Conservation (phyloP, 768 basidiomycete species). For the Rhodotorula babjevae region DNA sequence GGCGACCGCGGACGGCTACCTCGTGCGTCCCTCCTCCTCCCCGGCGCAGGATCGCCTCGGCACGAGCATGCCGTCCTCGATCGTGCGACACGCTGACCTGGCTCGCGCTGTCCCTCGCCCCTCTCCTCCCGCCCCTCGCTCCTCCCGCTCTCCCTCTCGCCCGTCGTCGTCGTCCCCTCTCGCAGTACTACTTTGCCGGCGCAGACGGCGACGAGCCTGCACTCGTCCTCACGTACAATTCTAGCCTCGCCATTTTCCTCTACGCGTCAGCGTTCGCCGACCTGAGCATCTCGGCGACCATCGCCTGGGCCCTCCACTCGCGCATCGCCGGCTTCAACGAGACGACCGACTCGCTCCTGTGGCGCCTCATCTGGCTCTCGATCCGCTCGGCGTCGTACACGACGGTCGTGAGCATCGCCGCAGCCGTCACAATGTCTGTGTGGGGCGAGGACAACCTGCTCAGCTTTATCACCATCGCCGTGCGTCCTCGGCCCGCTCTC, state of each 20-base stretch:
- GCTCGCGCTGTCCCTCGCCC: no score
- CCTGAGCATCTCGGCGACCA: constrained; percentile 1
- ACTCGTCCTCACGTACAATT: background rate
- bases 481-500: background rate
- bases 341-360: constrained; percentile 8
- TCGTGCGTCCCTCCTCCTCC: background rate
- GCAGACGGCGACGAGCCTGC: no score
- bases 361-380: constrained; percentile 1
- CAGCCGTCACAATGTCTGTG: background rate
- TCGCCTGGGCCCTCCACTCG: background rate
- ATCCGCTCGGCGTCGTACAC: constrained; percentile 19
- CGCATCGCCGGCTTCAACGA: constrained; percentile 9
- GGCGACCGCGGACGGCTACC: background rate
- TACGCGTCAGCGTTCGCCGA: constrained; percentile 11
- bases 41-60: no score
- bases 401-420: background rate
- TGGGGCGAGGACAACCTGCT: background rate
- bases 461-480: background rate
- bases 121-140: no score
- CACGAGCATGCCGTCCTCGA: no score
- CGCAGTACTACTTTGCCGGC: background rate
- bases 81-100: no score
- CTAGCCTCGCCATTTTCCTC: background rate
- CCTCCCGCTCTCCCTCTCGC: background rate
- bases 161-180: background rate